Conservation (phyloP, 1,139 yeast genomes). For the Yamadazyma mexicana region DNA sequence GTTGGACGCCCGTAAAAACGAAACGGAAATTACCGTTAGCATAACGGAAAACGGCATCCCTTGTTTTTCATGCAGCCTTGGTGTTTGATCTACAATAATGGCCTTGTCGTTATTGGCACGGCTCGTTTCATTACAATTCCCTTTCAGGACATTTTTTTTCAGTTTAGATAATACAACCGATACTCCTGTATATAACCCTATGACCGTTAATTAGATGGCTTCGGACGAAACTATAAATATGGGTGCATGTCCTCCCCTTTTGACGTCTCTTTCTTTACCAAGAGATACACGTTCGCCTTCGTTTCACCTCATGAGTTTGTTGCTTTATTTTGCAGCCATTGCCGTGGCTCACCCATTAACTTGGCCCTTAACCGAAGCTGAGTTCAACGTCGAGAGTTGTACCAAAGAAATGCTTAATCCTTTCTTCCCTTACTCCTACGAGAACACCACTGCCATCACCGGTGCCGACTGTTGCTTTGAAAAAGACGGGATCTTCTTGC, state of each 20-base stretch:
- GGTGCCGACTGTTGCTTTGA: constrained; percentile 36
- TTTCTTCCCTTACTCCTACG: constrained; percentile 24
- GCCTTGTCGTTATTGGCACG: no score
- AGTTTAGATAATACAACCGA: no score
- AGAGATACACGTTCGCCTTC: no score
- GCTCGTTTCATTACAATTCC: not conserved
- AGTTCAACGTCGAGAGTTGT: constrained; percentile 8
- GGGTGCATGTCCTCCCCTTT: not conserved
- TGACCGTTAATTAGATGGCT: not conserved
- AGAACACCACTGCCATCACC: constrained; percentile 23
- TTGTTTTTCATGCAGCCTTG: constrained; percentile 1
- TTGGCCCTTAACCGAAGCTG: constrained; percentile 4
- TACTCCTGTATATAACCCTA: not conserved
- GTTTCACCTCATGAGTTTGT: no score
- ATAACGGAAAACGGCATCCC: constrained; percentile 1
- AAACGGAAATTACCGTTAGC: not conserved
- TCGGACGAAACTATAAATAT: not conserved
- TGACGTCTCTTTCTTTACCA: not conserved
- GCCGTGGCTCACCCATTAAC: constrained; percentile 2
- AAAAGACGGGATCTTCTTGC: constrained; percentile 34
- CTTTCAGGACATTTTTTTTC: not conserved
- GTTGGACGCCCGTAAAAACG: not conserved
- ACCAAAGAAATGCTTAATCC: constrained; percentile 8
- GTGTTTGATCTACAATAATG: no score
- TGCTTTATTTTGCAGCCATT: constrained; percentile 5